phyloP scores from a whole-genome alignment of 805 yeast genomes.

The Yarrowia divulgata region DNA sequence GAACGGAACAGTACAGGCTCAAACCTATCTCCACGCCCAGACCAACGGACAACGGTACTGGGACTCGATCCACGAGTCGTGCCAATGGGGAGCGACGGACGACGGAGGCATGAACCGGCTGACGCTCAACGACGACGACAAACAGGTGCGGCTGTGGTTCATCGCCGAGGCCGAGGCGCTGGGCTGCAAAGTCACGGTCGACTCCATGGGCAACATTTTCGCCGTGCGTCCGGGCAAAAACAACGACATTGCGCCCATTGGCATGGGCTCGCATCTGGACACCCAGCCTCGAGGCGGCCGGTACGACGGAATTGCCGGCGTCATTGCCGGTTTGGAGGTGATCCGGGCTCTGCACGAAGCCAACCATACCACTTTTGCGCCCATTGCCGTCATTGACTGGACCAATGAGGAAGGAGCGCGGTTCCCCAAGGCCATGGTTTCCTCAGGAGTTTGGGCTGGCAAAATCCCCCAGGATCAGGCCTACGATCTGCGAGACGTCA shows the following conservation, averaged over 20 bases:
- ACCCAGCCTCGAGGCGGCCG: slow-evolving; percentile 83
- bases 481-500: slow-evolving; percentile 61
- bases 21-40: slow-evolving; percentile 1
- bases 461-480: slow-evolving; percentile 57
- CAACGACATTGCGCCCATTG: slow-evolving; percentile 60
- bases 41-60: slow-evolving; percentile 57
- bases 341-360: slow-evolving; percentile 69
- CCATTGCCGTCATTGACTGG: slow-evolving; percentile 72
- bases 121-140: slow-evolving; percentile 68
- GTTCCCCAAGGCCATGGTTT: slow-evolving; percentile 72
- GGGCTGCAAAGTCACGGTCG: slow-evolving; percentile 67
- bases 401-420: slow-evolving; percentile 83
- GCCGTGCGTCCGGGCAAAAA: slow-evolving; percentile 67
- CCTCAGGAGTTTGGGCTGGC: slow-evolving; percentile 73
- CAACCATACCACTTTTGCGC: slow-evolving; percentile 65
- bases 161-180: slow-evolving; percentile 57
- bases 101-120: slow-evolving; percentile 74
- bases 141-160: slow-evolving; percentile 71
- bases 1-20: slow-evolving; percentile 16
- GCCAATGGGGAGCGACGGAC: slow-evolving; percentile 68
- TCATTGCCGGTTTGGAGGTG: slow-evolving; percentile 70
- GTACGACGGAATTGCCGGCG: slow-evolving; percentile 77
- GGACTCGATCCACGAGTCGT: slow-evolving; percentile 67
- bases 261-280: slow-evolving; percentile 76
- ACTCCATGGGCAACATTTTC: slow-evolving; percentile 73